These are phyloP conservation scores for Colletotrichum tofieldiae DNA, from an alignment of 2,329 filamentous ascomycete species.

Conservation along the genomic window DNA sequence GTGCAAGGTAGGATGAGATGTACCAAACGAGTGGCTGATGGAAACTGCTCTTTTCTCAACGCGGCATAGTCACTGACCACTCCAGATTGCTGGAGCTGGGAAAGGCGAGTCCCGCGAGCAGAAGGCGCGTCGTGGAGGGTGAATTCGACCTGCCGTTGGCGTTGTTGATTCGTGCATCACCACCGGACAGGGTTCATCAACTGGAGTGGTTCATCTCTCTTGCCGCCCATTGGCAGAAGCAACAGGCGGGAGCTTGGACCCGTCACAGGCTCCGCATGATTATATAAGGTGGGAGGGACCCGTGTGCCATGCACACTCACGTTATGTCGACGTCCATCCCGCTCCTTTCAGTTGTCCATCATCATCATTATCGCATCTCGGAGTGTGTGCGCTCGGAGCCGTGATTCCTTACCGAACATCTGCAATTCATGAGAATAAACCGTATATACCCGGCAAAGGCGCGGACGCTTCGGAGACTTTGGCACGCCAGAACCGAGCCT, in stretches of 20 bases:
- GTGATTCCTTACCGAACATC: not conserved
- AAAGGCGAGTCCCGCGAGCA: not conserved
- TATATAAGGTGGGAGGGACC: not conserved
- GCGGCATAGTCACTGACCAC: not conserved
- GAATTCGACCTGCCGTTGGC: not conserved
- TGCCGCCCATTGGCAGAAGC: conserved; percentile 7
- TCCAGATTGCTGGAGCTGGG: not conserved
- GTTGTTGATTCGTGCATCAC: not conserved
- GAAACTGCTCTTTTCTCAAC: not conserved
- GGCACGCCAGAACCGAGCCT: not conserved
- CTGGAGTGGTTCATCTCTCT: not conserved
- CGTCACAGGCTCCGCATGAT: not conserved
- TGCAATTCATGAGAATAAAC: not conserved
- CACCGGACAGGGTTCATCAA: not conserved
- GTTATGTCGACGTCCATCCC: not conserved
- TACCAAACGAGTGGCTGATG: not conserved
- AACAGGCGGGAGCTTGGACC: not conserved
- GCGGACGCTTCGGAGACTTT: not conserved
- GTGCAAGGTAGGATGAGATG: not conserved
- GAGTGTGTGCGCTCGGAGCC: not conserved
- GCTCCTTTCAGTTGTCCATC: not conserved
- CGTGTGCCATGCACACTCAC: no score
- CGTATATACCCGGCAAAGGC: not conserved
- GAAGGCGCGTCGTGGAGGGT: not conserved
- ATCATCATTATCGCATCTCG: not conserved